Conservation (phyloP, 805 yeast species). For the Yamadazyma sp. region DNA sequence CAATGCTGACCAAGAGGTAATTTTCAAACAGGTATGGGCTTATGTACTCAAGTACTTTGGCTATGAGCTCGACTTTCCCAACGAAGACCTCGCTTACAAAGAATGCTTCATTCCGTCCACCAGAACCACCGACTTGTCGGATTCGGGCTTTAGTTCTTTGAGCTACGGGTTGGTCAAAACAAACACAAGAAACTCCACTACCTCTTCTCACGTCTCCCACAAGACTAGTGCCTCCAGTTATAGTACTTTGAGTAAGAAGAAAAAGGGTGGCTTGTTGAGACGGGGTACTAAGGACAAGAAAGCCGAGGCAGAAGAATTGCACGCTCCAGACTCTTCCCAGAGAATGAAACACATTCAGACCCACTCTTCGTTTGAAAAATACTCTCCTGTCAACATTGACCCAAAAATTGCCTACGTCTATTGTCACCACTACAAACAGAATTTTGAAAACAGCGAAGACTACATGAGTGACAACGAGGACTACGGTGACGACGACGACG, state of each 20-base stretch:
- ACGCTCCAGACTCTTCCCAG: conserved; percentile 21
- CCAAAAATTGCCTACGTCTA: conserved; percentile 25
- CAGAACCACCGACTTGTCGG: conserved; percentile 16
- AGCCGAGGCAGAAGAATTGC: conserved; percentile 9
- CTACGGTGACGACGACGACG: conserved; percentile 21
- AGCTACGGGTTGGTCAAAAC: conserved; percentile 23
- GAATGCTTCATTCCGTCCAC: conserved; percentile 34
- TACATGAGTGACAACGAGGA: conserved; percentile 21
- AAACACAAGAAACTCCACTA: conserved; percentile 23
- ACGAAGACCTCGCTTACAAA: conserved; percentile 27
- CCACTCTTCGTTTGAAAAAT: conserved; percentile 25
- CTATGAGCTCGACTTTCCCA: conserved; percentile 31
- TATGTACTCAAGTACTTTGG: conserved; percentile 62
- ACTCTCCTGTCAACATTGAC: conserved; percentile 20
- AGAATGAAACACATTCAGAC: conserved; percentile 30
- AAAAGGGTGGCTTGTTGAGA: conserved; percentile 21
- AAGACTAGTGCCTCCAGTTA: conserved; percentile 25
- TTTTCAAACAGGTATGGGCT: conserved; percentile 72
- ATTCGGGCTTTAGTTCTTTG: conserved; percentile 15
- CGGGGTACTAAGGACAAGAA: conserved; percentile 9
- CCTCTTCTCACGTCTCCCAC: conserved; percentile 26
- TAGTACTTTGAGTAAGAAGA: conserved; percentile 26
- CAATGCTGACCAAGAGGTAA: conserved; percentile 55
- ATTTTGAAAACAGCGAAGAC: conserved; percentile 21
- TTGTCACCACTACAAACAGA: conserved; percentile 20